Conservation (phyloP, 441 rosid genomes). For the Gossypium davidsonii region DNA sequence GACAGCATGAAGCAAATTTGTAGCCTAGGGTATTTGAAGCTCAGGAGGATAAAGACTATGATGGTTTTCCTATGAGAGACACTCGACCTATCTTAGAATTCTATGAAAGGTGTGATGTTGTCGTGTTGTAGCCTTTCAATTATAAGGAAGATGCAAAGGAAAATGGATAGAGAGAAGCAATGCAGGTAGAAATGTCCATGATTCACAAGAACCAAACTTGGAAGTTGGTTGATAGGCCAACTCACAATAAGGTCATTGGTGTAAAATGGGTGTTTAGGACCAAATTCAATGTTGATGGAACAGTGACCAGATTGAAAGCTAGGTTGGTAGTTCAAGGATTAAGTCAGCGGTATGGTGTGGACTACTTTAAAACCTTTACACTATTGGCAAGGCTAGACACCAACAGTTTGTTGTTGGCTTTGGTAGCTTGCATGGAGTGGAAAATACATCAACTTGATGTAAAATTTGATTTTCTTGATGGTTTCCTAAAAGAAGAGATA, state of each 20-base stretch:
- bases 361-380: background rate
- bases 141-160: background rate
- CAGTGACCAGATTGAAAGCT: background rate
- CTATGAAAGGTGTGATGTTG: background rate
- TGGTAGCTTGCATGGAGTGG: background rate
- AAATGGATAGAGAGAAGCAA: background rate
- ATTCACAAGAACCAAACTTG: background rate
- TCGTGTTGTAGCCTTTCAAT: background rate
- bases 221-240: background rate
- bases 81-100: background rate
- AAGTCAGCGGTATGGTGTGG: background rate
- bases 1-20: too few species aligned
- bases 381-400: background rate
- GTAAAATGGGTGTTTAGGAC: background rate
- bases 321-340: background rate
- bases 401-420: background rate
- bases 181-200: background rate
- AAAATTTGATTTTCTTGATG: background rate
- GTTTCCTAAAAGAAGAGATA: background rate
- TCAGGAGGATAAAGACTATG: too few species aligned
- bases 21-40: too few species aligned
- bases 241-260: background rate
- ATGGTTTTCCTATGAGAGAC: too few species aligned
- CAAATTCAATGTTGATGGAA: background rate
- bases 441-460: background rate